Base-by-base conservation (phyloP, 2,329 filamentous ascomycete genomes). In the Knufia fluminis region DNA sequence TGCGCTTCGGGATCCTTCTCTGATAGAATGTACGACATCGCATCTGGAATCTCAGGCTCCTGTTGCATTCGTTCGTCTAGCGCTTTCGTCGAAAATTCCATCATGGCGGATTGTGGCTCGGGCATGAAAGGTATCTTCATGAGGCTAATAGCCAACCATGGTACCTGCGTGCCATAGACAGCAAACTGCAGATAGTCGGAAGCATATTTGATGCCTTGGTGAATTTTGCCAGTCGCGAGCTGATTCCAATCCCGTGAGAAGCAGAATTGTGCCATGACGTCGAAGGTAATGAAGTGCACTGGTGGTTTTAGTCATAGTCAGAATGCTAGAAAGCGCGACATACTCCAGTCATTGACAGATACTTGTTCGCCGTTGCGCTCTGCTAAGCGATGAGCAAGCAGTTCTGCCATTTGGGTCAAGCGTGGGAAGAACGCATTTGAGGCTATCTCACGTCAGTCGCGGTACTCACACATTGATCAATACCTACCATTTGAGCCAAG, bases 281-380 rank as follows among this genome's bases (percentile, higher is more conserved):
- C 45, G 45, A 48, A 48, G 10, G 45, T 48, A 20, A 48, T 28
- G 24, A 26, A 40, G 22, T 48, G 45, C 45, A 40, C 35, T 39
- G 12, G 16, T 38, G 20, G 10, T 22, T 12, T 45, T 26, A 45
- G 33, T 20, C 35, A 7, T 43, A 22, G 16, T 17, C 16, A 6
- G 6, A 6, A 36, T 16, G 16, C n/a, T 7, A 14, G 33, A 36
- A 4, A 17, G n/a, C 6, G n/a, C 26, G 40, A 42, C 40, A 7
- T 28, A 42, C 40, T 42, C 40, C 40, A 42, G 14, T 42, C 40
- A 26, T 42, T 42, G 17, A 42, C 23, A 23, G 20, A 42, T 26
- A 42, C 10, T 22, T 42, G 19, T 12, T 42, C 19, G 8, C 43
- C 43, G 12, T 46, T 24, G 12, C 23, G 22, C 9, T 35, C 31